These are phyloP conservation scores for Aspergillus sparsus DNA, from an alignment of 495 filamentous ascomycete species.

Conservation along the genomic window DNA sequence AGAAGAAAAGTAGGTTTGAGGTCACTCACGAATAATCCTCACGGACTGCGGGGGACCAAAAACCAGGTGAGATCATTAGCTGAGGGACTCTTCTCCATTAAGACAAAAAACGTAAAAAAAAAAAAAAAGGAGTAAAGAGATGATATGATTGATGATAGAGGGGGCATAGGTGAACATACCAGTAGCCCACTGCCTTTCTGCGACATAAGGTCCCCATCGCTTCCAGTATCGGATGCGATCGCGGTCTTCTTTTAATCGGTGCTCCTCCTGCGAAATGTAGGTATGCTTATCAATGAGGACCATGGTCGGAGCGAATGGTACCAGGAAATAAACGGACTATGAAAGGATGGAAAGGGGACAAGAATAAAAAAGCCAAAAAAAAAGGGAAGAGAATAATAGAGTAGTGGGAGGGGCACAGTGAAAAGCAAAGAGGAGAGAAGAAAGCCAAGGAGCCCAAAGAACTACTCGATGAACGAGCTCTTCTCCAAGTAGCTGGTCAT, in stretches of 20 bases:
- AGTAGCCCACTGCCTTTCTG: slow-evolving; percentile 85
- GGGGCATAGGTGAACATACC: slow-evolving; percentile 48
- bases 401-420: slow-evolving; percentile 7
- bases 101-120: slow-evolving; percentile 15
- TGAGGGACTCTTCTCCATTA: slow-evolving; percentile 19
- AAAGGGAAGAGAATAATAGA: not conserved
- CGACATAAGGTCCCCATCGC: slow-evolving; percentile 73
- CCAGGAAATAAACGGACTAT: slow-evolving; percentile 7
- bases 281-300: slow-evolving; percentile 83
- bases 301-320: slow-evolving; percentile 53
- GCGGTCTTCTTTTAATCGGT: slow-evolving; percentile 80
- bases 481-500: slow-evolving; percentile 6
- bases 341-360: slow-evolving; percentile 8
- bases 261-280: slow-evolving; percentile 84
- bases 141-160: not conserved
- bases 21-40: slow-evolving; percentile 86
- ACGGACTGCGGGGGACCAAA: slow-evolving; percentile 59
- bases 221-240: slow-evolving; percentile 88
- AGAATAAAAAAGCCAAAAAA: slow-evolving; percentile 12
- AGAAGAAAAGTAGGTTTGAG: slow-evolving; percentile 7
- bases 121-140: not conserved
- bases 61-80: slow-evolving; percentile 25
- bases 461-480: not conserved
- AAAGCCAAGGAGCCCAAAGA: not conserved
- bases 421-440: not conserved